phyloP scores from a whole-genome alignment of 2,329 filamentous ascomycete genomes.

The Colletotrichum musicola region DNA sequence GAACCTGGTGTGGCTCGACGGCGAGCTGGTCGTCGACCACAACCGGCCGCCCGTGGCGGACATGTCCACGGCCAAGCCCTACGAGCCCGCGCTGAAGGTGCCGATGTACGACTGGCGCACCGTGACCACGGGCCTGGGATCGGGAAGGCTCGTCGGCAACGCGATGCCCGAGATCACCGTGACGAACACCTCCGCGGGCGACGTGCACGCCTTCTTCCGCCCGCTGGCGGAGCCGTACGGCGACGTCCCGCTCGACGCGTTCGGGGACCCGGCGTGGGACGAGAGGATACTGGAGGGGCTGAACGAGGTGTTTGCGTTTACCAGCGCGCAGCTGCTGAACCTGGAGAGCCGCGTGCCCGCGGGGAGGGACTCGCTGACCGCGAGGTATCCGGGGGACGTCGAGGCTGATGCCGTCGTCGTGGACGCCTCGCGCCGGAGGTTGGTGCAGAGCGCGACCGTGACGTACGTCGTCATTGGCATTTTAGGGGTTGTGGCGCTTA shows the following conservation, averaged over 20 bases:
- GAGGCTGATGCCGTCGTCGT: not conserved
- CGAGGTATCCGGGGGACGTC: not conserved
- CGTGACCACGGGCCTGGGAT: not conserved
- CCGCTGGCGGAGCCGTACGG: slow-evolving; percentile 5
- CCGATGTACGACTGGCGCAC: not conserved
- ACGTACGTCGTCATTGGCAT: slow-evolving; percentile 4
- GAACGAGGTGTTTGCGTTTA: not conserved
- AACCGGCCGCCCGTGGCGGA: slow-evolving; percentile 4
- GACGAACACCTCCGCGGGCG: not conserved
- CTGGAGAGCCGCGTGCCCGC: slow-evolving; percentile 7
- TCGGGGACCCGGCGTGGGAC: slow-evolving; percentile 12
- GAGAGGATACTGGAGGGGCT: not conserved
- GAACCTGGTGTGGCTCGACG: not conserved
- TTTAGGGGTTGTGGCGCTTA: not conserved
- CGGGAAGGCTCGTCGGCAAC: not conserved
- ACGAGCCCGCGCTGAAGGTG: not conserved
- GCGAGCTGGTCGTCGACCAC: slow-evolving; percentile 6
- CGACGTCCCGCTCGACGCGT: not conserved
- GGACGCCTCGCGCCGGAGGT: not conserved
- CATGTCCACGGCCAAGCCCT: not conserved
- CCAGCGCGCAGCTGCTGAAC: slow-evolving; percentile 14
- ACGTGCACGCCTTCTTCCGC: not conserved
- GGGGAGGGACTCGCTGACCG: not conserved
- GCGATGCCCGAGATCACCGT: not conserved
- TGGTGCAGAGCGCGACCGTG: slow-evolving; percentile 15